Evolutionary conservation across 108 stramenopile genomes (phyloP).

Genomic region (Nannochloropsis salina): DNA sequence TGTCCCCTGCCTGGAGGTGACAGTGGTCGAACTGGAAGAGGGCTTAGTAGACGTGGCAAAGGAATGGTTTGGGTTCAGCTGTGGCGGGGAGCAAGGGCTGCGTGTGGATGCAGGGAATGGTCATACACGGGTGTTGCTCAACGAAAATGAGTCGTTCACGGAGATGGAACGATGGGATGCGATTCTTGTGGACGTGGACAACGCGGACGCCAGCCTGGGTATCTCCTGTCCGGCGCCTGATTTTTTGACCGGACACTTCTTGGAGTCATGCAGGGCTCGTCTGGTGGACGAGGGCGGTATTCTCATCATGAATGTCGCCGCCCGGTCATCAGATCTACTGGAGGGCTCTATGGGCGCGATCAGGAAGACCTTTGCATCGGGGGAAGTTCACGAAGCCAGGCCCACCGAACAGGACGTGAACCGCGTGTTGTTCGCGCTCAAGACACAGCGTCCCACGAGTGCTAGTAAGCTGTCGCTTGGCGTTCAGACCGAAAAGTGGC

Average conservation of each 20-base stretch:
- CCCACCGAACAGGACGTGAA: slow-evolving; percentile 1
- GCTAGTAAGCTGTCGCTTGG: neutral
- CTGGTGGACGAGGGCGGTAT: neutral
- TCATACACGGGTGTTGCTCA: neutral
- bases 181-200: neutral
- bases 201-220: slow-evolving; percentile 11
- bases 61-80: neutral
- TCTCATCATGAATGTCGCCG: neutral
- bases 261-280: neutral
- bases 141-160: neutral
- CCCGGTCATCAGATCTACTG: neutral
- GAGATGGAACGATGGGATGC: neutral
- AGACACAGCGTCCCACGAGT: neutral
- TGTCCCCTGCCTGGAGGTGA: neutral
- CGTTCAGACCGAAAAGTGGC: neutral
- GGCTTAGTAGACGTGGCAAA: neutral
- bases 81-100: neutral
- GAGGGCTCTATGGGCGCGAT: neutral
- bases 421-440: neutral
- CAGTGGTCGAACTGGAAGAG: neutral
- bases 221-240: neutral
- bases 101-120: neutral
- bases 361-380: neutral
- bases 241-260: neutral
- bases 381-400: neutral